A percentile compares a stretch with the other conserved stretches of the same genome.
Evolutionary conservation across 129 eudicot genomes (phyloP).

Genomic region (Flaveria sonorensis): DNA sequence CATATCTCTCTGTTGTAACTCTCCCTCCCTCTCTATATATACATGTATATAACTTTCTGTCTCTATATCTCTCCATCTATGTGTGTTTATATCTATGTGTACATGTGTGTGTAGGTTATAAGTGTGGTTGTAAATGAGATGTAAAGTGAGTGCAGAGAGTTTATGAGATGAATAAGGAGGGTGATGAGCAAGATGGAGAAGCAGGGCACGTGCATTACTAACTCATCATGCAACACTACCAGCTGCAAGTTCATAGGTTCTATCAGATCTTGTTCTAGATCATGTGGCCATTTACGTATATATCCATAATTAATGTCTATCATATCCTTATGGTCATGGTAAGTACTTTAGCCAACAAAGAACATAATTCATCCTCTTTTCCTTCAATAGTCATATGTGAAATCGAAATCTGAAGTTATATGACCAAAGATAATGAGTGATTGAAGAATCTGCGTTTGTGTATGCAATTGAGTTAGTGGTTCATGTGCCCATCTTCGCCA

Average conservation of each 20-base stretch:
- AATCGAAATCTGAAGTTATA: too few species aligned
- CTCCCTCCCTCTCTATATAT: too few species aligned
- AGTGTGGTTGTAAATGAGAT: neutral
- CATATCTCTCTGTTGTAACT: neutral
- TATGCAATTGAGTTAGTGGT: constrained; percentile 56
- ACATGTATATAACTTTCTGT: too few species aligned
- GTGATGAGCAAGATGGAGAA: constrained; percentile 95
- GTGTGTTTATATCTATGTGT: neutral
- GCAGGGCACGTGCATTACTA: constrained; percentile 99
- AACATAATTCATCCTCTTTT: too few species aligned
- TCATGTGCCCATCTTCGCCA: constrained; percentile 98
- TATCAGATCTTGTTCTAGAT: neutral
- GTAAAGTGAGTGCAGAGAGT: neutral
- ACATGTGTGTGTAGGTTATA: neutral
- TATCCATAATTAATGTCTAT: too few species aligned
- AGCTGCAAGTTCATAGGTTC: neutral
- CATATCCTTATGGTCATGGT: too few species aligned
- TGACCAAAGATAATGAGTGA: too few species aligned
- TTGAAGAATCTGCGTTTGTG: neutral
- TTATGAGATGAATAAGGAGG: constrained; percentile 42
- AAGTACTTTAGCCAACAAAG: too few species aligned
- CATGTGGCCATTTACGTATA: too few species aligned
- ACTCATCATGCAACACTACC: constrained; percentile 34
- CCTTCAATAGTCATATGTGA: too few species aligned
- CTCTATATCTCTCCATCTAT: neutral